These are phyloP conservation scores for Acacia crassicarpa DNA, from an alignment of 306 rosid genomes.

Conservation along the genomic window DNA sequence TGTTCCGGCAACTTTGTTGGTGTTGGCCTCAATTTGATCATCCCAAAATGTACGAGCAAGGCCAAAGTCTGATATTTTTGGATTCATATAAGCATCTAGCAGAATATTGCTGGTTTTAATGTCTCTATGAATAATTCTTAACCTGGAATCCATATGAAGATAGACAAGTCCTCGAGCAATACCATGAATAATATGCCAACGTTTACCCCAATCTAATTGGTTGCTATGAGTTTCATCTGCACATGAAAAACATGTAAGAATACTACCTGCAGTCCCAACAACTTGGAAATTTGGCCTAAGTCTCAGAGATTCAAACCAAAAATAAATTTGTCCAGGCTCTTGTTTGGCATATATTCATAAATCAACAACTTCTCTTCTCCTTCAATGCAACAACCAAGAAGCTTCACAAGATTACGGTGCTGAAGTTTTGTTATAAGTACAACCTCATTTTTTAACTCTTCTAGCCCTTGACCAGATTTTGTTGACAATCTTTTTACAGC, in stretches of 20 bases:
- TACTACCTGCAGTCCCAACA: background rate
- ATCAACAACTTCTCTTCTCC: slow-evolving; percentile 42
- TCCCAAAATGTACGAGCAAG: background rate
- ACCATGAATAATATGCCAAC: slow-evolving; percentile 42
- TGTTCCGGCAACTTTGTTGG: background rate
- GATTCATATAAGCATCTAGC: slow-evolving; percentile 46
- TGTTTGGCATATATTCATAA: slow-evolving; percentile 57
- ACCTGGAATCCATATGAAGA: slow-evolving; percentile 55
- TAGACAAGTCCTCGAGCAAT: slow-evolving; percentile 50
- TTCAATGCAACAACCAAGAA: slow-evolving; percentile 51
- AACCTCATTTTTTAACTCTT: slow-evolving; percentile 51
- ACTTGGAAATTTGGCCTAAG: background rate
- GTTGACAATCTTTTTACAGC: slow-evolving; percentile 52
- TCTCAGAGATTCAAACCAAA: slow-evolving; percentile 26
- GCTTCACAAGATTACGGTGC: slow-evolving; percentile 53
- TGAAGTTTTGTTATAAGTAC: slow-evolving; percentile 37
- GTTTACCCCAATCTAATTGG: slow-evolving; percentile 37
- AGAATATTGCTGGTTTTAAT: slow-evolving; percentile 54
- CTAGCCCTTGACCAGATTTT: slow-evolving; percentile 44
- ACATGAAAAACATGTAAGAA: slow-evolving; percentile 2
- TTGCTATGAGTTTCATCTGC: slow-evolving; percentile 35
- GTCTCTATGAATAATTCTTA: slow-evolving; percentile 56
- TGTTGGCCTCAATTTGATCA: background rate
- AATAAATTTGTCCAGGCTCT: slow-evolving; percentile 33
- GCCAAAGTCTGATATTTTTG: slow-evolving; percentile 52